Base-by-base conservation (phyloP, 257 asterid species). In the Anisodus tanguticus region DNA sequence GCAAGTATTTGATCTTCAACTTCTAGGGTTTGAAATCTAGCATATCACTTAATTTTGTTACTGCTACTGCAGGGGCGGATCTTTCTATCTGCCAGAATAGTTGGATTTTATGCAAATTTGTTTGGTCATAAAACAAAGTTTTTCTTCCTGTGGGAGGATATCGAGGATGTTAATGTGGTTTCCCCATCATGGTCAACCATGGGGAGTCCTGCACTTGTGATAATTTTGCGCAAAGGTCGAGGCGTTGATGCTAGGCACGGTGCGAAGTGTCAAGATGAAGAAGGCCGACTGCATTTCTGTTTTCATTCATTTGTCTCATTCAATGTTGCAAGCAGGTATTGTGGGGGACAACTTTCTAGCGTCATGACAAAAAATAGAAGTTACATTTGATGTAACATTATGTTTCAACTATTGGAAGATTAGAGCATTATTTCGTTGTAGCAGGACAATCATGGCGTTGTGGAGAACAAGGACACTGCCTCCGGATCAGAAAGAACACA, bases 111-210 rank as follows among this genome's bases (percentile, higher is more conserved):
- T 71, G 91, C 98, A 13, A 95, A 95, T 89, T 85, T 95, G 57
- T 94, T 95, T 85, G 98, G 98, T 81, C 98, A 93, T 87, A 95
- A 92, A 74, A 95, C 99, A 7, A 89, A 87, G 85, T 93, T 95
- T 79, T 95, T 88, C 92, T 92, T 95, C 90, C 92, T 94, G 3
- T 95, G 99, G 99, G 98, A 95, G 82, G 99, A 95, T 88, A 93
- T 95, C 16, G 98, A 94, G 86, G 97, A 95, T 85, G 91, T 95
- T 88, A 97, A 89, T 59, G 90, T 91, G 85, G 93, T 91, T 62
- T 91, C 98, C 2, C 97, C 98, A 35, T 94, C 98, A 41, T 86
- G 95, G 16, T 86, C 95, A 47, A 86, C 98, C 4, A 92, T 94
- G 16, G 97, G 98, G 60, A 94, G 98, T 87, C 98, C 99, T 5